These are phyloP conservation scores for Podochytrium sp. DNA, from an alignment of 192 early-diverging fungal genomes.

Conservation along the genomic window DNA sequence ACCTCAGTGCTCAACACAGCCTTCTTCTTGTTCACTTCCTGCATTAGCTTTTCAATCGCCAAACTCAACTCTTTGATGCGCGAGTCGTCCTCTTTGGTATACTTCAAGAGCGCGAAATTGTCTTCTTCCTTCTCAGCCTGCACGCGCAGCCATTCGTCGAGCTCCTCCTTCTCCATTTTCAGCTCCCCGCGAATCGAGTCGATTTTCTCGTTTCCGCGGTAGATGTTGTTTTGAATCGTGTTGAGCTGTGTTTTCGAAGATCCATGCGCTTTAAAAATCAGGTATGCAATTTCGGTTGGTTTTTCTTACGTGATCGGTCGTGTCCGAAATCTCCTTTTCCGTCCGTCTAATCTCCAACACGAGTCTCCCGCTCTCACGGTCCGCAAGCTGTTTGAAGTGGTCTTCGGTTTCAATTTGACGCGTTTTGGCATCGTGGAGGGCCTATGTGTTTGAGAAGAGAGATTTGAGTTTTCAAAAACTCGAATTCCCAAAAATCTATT, in stretches of 20 bases:
- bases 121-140: conserved; percentile 67
- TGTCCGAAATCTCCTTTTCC: conserved; percentile 54
- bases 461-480: not conserved
- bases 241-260: conserved; percentile 39
- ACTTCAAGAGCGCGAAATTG: conserved; percentile 59
- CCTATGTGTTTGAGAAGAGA: conserved; percentile 22
- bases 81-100: conserved; percentile 60
- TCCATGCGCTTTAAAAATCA: not conserved
- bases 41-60: conserved; percentile 60
- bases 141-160: conserved; percentile 64
- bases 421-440: conserved; percentile 56
- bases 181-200: conserved; percentile 54
- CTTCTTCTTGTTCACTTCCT: conserved; percentile 63
- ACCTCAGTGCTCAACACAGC: conserved; percentile 56
- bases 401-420: conserved; percentile 65
- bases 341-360: conserved; percentile 53
- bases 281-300: not conserved
- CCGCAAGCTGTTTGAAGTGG: conserved; percentile 62
- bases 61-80: conserved; percentile 58
- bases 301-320: conserved; percentile 53
- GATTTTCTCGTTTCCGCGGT: conserved; percentile 59
- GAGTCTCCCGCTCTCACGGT: conserved; percentile 56
- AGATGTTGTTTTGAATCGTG: conserved; percentile 60
- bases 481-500: not conserved
- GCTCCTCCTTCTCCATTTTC: conserved; percentile 60